Base-by-base conservation (phyloP, 2,329 filamentous ascomycete species). In the Trichoderma arundinaceum region DNA sequence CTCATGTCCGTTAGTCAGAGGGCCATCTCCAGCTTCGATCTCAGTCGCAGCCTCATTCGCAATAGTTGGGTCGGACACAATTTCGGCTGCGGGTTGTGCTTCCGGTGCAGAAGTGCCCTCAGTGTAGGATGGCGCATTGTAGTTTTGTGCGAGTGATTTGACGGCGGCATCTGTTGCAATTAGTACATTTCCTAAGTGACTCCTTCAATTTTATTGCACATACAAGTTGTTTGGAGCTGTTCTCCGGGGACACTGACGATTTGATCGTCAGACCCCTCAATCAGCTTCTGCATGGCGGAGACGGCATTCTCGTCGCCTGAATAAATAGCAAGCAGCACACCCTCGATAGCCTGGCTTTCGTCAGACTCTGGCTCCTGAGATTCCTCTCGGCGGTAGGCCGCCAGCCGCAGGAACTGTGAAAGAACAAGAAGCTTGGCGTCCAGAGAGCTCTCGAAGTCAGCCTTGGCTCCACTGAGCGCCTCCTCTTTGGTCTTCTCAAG, bases 261-360 rank as follows among this genome's bases (percentile, higher is more conserved):
- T 66, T 82, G 82, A 69, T 94, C 91, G 13, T 88, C 83, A 32
- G 86, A 83, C 39, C 90, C 91, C 66, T 92, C 83, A 64, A 93
- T 90, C 66, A 96, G 83, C 81, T 91, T 93, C 73, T 92, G 78
- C 79, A 92, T 92, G 65, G 90, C 87, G 62, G 86, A 81, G 28
- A 95, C 91, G 58, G 91, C 92, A 70, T 81, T 84, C 69, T 91
- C 86, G 72, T 94, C 91, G 53, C 92, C 92, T 52, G 88, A 87
- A 78, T 96, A 95, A 38, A 95, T 90, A 67, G 90, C 85, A 53
- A 93, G 82, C 66, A 96, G 82, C 39, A 92, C 88, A 60, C 91
- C 91, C 79, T 96, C 92, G 67, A 95, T 88, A 41, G 91, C 92
- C 77, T 88, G 88, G 77, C 89, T 92, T 80, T 94, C 90, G 65